Evolutionary conservation across 495 filamentous ascomycete genomes (phyloP).

Genomic region (Pyrenula aspistea): DNA sequence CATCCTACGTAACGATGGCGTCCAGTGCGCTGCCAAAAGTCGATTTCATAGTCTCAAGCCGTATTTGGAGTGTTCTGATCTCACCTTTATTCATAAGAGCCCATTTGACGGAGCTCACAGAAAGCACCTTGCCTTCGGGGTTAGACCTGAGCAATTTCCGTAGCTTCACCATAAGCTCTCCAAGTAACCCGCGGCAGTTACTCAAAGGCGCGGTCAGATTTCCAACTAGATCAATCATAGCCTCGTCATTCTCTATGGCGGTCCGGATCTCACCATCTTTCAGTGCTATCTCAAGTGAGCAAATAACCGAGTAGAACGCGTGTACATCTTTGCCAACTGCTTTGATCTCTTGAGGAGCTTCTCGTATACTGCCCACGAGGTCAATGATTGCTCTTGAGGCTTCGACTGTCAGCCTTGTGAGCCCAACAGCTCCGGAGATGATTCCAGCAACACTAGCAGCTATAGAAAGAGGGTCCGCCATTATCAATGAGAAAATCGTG

Average conservation of each 20-base stretch:
- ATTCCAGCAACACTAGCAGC: not conserved
- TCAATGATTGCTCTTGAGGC: not conserved
- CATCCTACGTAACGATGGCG: not conserved
- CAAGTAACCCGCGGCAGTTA: not conserved
- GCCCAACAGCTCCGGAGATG: not conserved
- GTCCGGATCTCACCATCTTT: not conserved
- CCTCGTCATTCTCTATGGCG: not conserved
- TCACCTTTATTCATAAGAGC: not conserved
- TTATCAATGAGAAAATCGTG: not conserved
- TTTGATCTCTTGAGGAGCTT: not conserved
- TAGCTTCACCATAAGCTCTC: constrained; percentile 1
- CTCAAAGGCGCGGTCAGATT: not conserved
- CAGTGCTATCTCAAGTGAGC: not conserved
- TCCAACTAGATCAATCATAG: not conserved
- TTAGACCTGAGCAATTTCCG: not conserved
- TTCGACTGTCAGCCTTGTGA: not conserved
- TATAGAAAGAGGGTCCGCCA: not conserved
- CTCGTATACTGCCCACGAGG: not conserved
- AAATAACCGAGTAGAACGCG: not conserved
- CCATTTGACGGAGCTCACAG: not conserved
- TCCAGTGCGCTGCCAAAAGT: not conserved
- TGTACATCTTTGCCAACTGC: not conserved
- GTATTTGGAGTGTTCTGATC: not conserved
- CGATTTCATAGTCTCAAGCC: not conserved
- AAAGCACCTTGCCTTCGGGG: not conserved